Base-by-base conservation (phyloP, 129 eudicot genomes). In the Solidago caesia region DNA sequence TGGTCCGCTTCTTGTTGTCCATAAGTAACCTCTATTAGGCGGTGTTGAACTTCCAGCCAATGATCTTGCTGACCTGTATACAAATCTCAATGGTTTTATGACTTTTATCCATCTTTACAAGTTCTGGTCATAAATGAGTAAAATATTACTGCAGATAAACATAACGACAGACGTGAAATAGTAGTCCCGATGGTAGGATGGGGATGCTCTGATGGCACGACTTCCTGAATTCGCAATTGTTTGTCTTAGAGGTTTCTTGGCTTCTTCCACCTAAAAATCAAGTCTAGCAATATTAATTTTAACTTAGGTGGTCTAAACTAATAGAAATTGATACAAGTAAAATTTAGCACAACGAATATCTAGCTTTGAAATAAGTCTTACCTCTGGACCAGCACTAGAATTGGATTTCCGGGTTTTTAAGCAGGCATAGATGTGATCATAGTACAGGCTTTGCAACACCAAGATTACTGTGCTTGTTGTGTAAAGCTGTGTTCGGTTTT, bases 31-130 rank as follows among this genome's bases (percentile, higher is more conserved):
- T 46, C 85, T 79, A 29, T 49, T 48, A 6, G 90, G 92, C 39
- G 96, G 87, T 15, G 92, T 89, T 58, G 82, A 75, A 75, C 96
- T 87, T 71, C 87, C 92, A 33, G 92, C 90, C 71, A 89, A 67
- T 3, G 96, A 89, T 76, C 96, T 87, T 67, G 96, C 96, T 76
- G 96, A 89, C 85, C 96, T 89, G 92, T 53, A 75, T 4, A 59
- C n/a, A 44, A 1, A 64, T 67, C 63, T 51, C 44, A 56, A 1
- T 33, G 39, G 3, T 33, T n/a, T 44, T 25, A n/a, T 55, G 2
- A 4, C 14, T 71, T 61, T 29, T 21, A 8, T 49, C 29, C 5
- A 68, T 59, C 16, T 41, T 39, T 63, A 39, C 67, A 60, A 45
- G 8, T 59, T 60, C 7, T 60, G 16, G 5, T 9, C 21, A 25